These are phyloP conservation scores for Quercus variabilis DNA, from an alignment of 306 rosid genomes.

Conservation along the genomic window DNA sequence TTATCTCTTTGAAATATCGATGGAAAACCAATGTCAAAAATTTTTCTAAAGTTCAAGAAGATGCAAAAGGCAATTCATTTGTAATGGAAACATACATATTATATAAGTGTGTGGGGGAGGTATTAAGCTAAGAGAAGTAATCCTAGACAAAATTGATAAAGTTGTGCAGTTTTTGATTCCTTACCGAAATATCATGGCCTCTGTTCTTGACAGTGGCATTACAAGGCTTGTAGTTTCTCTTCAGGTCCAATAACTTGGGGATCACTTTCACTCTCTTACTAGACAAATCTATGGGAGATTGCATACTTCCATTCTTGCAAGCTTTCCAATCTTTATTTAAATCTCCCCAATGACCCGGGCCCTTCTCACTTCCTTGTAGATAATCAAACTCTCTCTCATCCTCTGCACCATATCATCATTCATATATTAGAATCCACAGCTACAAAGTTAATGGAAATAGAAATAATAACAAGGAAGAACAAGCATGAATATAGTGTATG, in stretches of 20 bases:
- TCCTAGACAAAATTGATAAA: not conserved
- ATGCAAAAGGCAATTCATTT: not conserved
- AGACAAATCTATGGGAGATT: conserved; percentile 68
- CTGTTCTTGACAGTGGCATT: conserved; percentile 57
- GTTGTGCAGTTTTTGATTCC: not conserved
- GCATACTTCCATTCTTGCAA: conserved; percentile 54
- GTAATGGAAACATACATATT: too few species aligned
- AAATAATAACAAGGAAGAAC: not conserved
- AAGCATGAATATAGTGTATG: not conserved
- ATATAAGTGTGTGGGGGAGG: not conserved
- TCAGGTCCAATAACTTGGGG: conserved; percentile 32
- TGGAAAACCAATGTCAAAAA: too few species aligned
- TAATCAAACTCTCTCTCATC: conserved; percentile 60
- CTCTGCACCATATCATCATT: conserved; percentile 36
- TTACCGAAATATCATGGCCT: conserved; percentile 72
- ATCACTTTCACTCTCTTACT: conserved; percentile 31
- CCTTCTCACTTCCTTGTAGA: conserved; percentile 37
- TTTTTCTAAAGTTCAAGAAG: too few species aligned
- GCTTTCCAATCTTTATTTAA: conserved; percentile 54
- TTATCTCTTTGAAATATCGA: too few species aligned
- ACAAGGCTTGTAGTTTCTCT: conserved; percentile 30
- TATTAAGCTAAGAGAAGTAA: not conserved
- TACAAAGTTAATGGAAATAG: not conserved
- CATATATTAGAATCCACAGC: not conserved
- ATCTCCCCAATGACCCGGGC: conserved; percentile 59